Evolutionary conservation across 2,329 filamentous ascomycete genomes (phyloP).

Genomic region (Davidsoniella australis): DNA sequence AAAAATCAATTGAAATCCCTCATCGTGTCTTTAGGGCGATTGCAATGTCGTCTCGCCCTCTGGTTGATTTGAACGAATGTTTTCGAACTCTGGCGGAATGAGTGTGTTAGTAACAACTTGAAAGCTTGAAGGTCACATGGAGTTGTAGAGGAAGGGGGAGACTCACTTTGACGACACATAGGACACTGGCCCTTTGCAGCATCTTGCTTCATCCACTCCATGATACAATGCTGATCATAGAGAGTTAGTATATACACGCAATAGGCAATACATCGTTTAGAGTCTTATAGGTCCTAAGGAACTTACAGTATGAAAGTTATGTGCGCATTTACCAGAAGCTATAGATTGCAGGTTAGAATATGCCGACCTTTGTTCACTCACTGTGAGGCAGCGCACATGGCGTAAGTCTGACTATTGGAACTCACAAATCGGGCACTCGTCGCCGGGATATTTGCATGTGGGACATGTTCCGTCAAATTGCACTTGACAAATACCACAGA

Average conservation of each 20-base stretch:
- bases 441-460: constrained; percentile 92
- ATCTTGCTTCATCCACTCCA: constrained; percentile 92
- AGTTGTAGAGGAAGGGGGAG: not conserved
- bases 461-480: constrained; percentile 97
- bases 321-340: constrained; percentile 94
- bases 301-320: constrained; percentile 90
- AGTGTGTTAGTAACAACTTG: no score
- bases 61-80: not conserved
- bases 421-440: constrained; percentile 82
- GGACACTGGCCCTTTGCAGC: constrained; percentile 85
- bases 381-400: not conserved
- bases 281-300: not conserved
- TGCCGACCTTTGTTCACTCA: not conserved
- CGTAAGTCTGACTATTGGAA: constrained; percentile 14
- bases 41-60: no score
- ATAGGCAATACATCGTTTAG: constrained; percentile 13
- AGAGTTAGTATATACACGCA: not conserved
- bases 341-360: not conserved
- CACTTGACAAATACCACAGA: constrained; percentile 95
- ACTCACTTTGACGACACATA: constrained; percentile 86
- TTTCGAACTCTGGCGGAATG: constrained; percentile 7
- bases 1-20: no score
- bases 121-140: not conserved
- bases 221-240: constrained; percentile 63
- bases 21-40: no score